Conservation (phyloP, 768 basidiomycete species). For the Tricholoma terreum region DNA sequence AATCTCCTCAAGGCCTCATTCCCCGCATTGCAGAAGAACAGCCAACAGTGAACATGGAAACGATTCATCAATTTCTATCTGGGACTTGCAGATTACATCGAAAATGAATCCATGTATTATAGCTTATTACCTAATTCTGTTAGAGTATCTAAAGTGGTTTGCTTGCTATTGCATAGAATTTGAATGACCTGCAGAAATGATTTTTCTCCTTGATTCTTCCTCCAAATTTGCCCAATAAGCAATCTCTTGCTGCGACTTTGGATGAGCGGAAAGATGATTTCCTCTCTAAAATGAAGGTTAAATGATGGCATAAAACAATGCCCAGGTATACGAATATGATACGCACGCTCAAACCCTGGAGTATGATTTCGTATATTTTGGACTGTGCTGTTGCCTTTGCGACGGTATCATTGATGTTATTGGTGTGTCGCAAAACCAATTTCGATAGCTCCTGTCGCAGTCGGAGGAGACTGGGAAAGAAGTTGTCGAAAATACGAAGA, state of each 20-base stretch:
- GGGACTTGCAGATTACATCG: constrained; percentile 2
- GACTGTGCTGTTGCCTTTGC: constrained; percentile 67
- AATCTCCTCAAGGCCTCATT: constrained; percentile 72
- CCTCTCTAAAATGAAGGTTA: constrained; percentile 46
- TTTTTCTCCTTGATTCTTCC: constrained; percentile 69
- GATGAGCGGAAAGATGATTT: constrained; percentile 69
- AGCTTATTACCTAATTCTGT: neutral
- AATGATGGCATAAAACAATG: neutral
- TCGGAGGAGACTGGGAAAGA: constrained; percentile 63
- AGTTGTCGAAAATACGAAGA: neutral
- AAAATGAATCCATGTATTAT: constrained; percentile 2
- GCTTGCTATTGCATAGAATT: constrained; percentile 13
- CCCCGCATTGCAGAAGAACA: constrained; percentile 47
- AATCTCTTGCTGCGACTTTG: constrained; percentile 83
- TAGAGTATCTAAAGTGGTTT: neutral
- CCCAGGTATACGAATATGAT: neutral
- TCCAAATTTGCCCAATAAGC: constrained; percentile 85
- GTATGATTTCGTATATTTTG: constrained; percentile 69
- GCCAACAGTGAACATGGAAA: constrained; percentile 24
- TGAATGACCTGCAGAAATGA: constrained; percentile 43
- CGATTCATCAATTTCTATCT: neutral
- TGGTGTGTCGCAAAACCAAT: constrained; percentile 70
- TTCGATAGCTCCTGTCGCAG: constrained; percentile 80
- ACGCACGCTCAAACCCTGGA: constrained; percentile 76
- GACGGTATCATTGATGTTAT: constrained; percentile 57